These are phyloP conservation scores for Aspergillus steynii DNA, from an alignment of 495 filamentous ascomycete genomes.

Conservation along the genomic window DNA sequence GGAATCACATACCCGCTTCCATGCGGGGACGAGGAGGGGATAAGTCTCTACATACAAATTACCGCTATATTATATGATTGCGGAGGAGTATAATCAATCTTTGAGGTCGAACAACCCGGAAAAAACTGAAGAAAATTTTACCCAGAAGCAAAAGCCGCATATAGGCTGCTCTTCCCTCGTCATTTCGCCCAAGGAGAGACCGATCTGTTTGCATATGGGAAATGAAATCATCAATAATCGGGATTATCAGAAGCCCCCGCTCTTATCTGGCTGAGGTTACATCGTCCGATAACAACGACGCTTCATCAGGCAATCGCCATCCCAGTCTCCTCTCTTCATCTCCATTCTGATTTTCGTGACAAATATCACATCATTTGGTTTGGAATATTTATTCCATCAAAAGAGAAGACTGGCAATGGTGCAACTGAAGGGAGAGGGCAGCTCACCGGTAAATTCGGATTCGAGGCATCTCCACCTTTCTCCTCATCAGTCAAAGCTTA, in stretches of 20 bases:
- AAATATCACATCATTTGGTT: not conserved
- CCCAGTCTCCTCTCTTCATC: no score
- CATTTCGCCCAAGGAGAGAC: no score
- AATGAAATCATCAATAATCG: not conserved
- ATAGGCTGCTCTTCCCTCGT: no score
- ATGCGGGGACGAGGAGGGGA: no score
- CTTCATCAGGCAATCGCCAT: not conserved
- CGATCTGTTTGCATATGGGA: not conserved
- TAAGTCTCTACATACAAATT: no score
- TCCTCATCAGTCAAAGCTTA: constrained; percentile 2
- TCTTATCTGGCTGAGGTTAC: constrained; percentile 1
- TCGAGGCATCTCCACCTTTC: not conserved
- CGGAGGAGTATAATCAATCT: no score
- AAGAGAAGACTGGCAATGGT: not conserved
- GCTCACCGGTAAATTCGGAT: not conserved
- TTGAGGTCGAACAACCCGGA: no score
- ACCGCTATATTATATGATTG: no score
- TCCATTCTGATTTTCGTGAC: not conserved
- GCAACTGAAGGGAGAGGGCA: not conserved
- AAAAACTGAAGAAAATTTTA: no score
- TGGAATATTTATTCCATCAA: not conserved
- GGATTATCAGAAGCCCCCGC: not conserved
- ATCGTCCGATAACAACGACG: not conserved
- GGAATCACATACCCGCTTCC: no score
- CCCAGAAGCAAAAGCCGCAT: no score